Evolutionary conservation across 768 basidiomycete genomes (phyloP).

Genomic region (Termitomyces sp.): DNA sequence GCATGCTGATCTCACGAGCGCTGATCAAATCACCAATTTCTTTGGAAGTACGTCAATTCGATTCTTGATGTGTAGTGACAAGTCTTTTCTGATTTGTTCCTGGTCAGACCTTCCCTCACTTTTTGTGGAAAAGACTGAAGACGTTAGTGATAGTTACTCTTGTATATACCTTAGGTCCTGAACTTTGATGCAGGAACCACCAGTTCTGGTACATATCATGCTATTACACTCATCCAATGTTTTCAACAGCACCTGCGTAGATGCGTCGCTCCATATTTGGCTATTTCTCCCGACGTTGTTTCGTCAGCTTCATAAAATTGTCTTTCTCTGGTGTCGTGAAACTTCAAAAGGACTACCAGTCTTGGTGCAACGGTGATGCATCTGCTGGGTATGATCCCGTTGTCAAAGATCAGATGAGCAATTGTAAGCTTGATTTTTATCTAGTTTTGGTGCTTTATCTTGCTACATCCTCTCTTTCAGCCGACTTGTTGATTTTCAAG

Average conservation of each 20-base stretch:
- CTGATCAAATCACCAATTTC: conserved; percentile 61
- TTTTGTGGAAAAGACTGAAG: conserved; percentile 53
- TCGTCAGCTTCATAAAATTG: conserved; percentile 67
- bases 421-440: conserved; percentile 23
- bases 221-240: not conserved
- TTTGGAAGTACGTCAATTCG: conserved; percentile 36
- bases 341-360: conserved; percentile 59
- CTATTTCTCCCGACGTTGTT: conserved; percentile 75
- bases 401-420: conserved; percentile 48
- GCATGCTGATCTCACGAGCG: conserved; percentile 45
- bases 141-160: conserved; percentile 27
- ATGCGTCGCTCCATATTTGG: conserved; percentile 75
- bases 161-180: not conserved
- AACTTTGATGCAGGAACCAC: conserved; percentile 19
- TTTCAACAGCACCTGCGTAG: conserved; percentile 26
- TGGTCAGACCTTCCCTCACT: conserved; percentile 45
- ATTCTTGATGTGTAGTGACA: conserved; percentile 9
- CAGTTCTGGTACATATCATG: conserved; percentile 25
- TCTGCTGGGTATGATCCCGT: conserved; percentile 42
- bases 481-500: conserved; percentile 52
- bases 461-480: conserved; percentile 14
- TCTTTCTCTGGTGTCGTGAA: conserved; percentile 68
- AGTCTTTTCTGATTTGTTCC: not conserved
- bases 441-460: not conserved
- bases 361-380: conserved; percentile 50